Conservation (phyloP, 257 asterid species). For the Salvia miltiorrhiza region DNA sequence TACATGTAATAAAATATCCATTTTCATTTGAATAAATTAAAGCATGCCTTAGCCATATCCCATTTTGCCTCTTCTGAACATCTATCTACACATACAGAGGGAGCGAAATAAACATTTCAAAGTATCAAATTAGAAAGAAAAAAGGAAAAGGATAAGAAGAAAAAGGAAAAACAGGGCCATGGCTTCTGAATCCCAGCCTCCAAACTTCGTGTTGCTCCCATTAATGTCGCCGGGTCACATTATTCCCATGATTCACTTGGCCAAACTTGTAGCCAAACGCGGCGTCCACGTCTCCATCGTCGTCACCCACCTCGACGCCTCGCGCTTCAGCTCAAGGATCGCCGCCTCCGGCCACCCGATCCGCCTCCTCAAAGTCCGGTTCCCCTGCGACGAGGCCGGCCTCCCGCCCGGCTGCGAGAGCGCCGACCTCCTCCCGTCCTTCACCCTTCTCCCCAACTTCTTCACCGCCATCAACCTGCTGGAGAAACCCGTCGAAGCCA, state of each 20-base stretch:
- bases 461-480: conserved; percentile 20
- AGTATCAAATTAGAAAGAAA: no score
- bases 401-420: conserved; percentile 54
- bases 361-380: conserved; percentile 28
- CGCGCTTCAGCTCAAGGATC: conserved; percentile 27
- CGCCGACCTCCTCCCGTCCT: conserved; percentile 42
- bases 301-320: conserved; percentile 42
- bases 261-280: conserved; percentile 30
- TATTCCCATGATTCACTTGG: conserved; percentile 58
- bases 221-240: conserved; percentile 43
- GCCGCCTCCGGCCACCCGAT: no score
- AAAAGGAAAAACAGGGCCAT: no score
- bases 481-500: background rate
- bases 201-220: conserved; percentile 9
- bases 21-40: no score
- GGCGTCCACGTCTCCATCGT: conserved; percentile 31
- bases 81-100: no score
- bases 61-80: no score
- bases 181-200: no score
- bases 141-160: no score
- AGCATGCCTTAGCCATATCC: no score
- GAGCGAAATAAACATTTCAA: no score
- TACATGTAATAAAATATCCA: no score
- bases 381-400: conserved; percentile 51
- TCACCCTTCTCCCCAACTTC: conserved; percentile 26